Percentiles rank a stretch among this genome's conserved stretches.
These are phyloP conservation scores for Ordospora colligata DNA, from an alignment of 371 early-diverging fungal genomes.

Conservation along the genomic window DNA sequence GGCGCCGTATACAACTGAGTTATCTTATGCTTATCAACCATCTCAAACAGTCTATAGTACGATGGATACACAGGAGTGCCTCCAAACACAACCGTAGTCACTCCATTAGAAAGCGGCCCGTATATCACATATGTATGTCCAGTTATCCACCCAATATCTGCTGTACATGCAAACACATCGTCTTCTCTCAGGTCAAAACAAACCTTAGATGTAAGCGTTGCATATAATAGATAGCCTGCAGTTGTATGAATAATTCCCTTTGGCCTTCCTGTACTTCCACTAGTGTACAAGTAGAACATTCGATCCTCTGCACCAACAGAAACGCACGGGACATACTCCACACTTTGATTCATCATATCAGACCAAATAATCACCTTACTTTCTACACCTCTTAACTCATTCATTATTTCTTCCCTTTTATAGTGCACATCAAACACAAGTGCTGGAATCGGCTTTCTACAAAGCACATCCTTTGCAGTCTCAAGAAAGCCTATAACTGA, in stretches of 20 bases:
- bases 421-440: conserved; percentile 68
- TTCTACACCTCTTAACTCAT: background rate
- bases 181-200: conserved; percentile 67
- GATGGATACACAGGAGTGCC: conserved; percentile 73
- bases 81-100: conserved; percentile 75
- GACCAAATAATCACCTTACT: conserved; percentile 8
- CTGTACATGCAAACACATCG: conserved; percentile 67
- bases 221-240: conserved; percentile 82
- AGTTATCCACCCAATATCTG: conserved; percentile 70
- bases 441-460: conserved; percentile 63
- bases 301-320: conserved; percentile 73
- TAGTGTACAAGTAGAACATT: conserved; percentile 82
- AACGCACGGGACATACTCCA: conserved; percentile 68
- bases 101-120: conserved; percentile 73
- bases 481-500: conserved; percentile 78
- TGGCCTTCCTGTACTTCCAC: conserved; percentile 82
- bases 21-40: conserved; percentile 69
- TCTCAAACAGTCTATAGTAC: conserved; percentile 71
- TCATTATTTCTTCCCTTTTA: background rate
- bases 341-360: conserved; percentile 48
- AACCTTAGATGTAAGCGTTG: conserved; percentile 67
- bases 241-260: conserved; percentile 93
- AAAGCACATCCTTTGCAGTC: conserved; percentile 69
- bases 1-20: conserved; percentile 96
- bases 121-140: conserved; percentile 81